These are phyloP conservation scores for Fragilariopsis cylindrus DNA, from an alignment of 108 stramenopile genomes.

Conservation along the genomic window DNA sequence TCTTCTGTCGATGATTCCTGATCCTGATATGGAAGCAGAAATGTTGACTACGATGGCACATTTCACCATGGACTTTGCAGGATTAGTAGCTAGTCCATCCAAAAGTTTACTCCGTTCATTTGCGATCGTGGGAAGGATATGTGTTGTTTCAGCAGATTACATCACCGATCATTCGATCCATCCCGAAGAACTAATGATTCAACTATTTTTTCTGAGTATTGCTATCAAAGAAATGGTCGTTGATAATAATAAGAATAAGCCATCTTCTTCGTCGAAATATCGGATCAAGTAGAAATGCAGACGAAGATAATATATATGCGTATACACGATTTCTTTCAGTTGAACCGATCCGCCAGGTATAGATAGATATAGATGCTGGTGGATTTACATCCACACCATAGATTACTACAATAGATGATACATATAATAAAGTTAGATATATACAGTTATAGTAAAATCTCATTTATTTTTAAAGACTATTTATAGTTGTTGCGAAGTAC, in stretches of 20 bases:
- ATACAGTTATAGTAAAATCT: not conserved
- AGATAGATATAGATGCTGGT: not conserved
- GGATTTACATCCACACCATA: not conserved
- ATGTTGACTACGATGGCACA: constrained; percentile 40
- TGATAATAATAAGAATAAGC: not conserved
- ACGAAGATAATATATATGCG: too few relatives aligned
- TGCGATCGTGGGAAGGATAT: constrained; percentile 36
- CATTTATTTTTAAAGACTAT: too few relatives aligned
- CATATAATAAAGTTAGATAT: not conserved
- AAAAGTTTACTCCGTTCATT: constrained; percentile 11
- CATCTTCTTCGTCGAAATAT: not conserved
- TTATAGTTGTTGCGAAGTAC: too few relatives aligned
- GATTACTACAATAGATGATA: not conserved
- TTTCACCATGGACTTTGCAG: constrained; percentile 39
- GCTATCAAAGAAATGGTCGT: constrained; percentile 21
- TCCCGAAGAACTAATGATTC: constrained; percentile 39
- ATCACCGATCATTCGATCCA: constrained; percentile 38
- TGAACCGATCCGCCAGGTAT: too few relatives aligned
- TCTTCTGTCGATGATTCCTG: not conserved
- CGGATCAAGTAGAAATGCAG: too few relatives aligned
- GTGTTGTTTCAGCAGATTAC: constrained; percentile 39
- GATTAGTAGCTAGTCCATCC: constrained; percentile 25
- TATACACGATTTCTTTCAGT: too few relatives aligned
- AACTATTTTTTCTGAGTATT: constrained; percentile 30
- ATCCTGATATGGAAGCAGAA: constrained; percentile 38